Evolutionary conservation across 441 rosid genomes (phyloP).

Genomic region (Aleurites moluccanus): DNA sequence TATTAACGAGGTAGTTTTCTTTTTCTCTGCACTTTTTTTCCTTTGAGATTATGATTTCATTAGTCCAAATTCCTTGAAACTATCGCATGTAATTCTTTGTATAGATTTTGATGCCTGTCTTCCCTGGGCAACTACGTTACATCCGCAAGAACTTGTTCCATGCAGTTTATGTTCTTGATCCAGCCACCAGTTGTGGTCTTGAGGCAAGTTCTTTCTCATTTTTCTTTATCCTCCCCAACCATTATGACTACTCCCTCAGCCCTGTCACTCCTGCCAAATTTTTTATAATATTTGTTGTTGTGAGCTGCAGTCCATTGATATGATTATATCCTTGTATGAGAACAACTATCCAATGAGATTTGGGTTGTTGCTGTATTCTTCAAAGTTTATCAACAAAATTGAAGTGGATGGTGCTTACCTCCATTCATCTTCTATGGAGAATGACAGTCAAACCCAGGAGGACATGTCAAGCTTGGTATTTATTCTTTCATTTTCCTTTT

Average conservation of each 20-base stretch:
- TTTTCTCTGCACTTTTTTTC: constrained; percentile 19
- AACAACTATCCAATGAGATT: constrained; percentile 88
- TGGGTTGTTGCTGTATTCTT: constrained; percentile 88
- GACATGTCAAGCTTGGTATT: constrained; percentile 93
- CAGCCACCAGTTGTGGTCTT: constrained; percentile 87
- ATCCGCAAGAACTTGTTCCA: constrained; percentile 96
- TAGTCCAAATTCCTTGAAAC: constrained; percentile 22
- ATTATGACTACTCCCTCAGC: not conserved
- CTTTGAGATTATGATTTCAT: constrained; percentile 25
- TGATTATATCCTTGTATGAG: constrained; percentile 75
- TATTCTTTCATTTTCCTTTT: constrained; percentile 25
- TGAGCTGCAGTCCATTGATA: constrained; percentile 75
- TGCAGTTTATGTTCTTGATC: constrained; percentile 96
- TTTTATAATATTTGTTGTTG: constrained; percentile 28
- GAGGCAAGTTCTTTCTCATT: constrained; percentile 57
- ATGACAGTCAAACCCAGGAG: constrained; percentile 50
- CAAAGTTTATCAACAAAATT: constrained; percentile 59
- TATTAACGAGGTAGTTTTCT: constrained; percentile 72
- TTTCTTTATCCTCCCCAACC: not conserved
- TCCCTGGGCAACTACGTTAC: constrained; percentile 95
- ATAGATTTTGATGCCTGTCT: constrained; percentile 98
- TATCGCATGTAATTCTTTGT: constrained; percentile 26
- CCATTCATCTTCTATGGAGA: constrained; percentile 39
- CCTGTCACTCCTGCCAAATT: not conserved
- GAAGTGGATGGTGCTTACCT: constrained; percentile 61